These are phyloP conservation scores for Ganoderma boninense DNA, from an alignment of 1,284 basidiomycete genomes.

Conservation along the genomic window DNA sequence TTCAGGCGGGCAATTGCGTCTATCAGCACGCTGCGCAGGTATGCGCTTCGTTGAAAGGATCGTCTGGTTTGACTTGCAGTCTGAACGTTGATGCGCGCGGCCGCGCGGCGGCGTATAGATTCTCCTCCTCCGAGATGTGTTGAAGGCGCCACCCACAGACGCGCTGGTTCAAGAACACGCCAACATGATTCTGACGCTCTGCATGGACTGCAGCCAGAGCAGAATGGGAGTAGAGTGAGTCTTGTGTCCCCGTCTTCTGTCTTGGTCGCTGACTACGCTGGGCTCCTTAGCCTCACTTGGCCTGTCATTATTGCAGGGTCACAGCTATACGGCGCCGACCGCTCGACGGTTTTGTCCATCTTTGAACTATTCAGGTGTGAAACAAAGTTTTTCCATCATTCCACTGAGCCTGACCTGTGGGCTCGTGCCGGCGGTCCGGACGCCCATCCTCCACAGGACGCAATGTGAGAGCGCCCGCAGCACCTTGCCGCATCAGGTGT, in stretches of 20 bases:
- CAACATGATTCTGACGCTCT: slow-evolving; percentile 40
- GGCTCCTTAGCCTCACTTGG: slow-evolving; percentile 48
- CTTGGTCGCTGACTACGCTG: slow-evolving; percentile 6
- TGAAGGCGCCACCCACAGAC: slow-evolving; percentile 47
- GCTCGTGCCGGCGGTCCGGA: slow-evolving; percentile 22
- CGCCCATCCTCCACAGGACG: slow-evolving; percentile 30
- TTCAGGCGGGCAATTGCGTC: slow-evolving; percentile 43
- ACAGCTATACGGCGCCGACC: slow-evolving; percentile 46
- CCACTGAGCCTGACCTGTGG: slow-evolving; percentile 22
- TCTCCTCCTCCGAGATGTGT: slow-evolving; percentile 53
- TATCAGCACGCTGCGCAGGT: slow-evolving; percentile 47
- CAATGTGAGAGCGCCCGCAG: slow-evolving; percentile 32
- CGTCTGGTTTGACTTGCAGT: slow-evolving; percentile 12
- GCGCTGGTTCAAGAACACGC: slow-evolving; percentile 47
- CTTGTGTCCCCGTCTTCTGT: slow-evolving; percentile 9
- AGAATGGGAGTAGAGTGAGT: slow-evolving; percentile 47
- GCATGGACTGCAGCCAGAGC: slow-evolving; percentile 42
- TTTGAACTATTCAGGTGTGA: slow-evolving; percentile 55
- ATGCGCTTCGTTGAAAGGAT: slow-evolving; percentile 15
- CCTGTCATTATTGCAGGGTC: slow-evolving; percentile 55
- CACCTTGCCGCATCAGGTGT: neutral
- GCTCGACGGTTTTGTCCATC: slow-evolving; percentile 49
- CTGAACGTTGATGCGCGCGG: slow-evolving; percentile 5
- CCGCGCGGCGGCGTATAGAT: slow-evolving; percentile 43
- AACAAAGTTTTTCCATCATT: slow-evolving; percentile 19